Evolutionary conservation across 352 stramenopile genomes (phyloP).

Genomic region (Aphanomyces euteiches): DNA sequence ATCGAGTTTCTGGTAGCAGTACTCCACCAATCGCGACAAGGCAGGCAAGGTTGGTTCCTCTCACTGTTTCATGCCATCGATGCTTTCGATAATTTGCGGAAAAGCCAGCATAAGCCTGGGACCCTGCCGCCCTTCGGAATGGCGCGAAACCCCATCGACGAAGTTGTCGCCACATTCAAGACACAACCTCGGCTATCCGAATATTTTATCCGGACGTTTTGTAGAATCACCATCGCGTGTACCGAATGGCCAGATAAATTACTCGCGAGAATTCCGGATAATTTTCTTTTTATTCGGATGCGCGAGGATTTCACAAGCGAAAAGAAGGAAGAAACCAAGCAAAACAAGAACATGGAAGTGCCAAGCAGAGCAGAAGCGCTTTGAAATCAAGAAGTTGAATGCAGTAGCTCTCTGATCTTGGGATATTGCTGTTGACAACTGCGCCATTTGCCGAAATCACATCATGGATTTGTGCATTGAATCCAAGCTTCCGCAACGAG

Average conservation of each 20-base stretch:
- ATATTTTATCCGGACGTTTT: neutral
- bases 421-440: conserved; percentile 89
- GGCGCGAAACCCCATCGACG: neutral
- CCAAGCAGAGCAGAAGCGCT: conserved; percentile 78
- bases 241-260: conserved; percentile 2
- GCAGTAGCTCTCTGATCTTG: conserved; percentile 98
- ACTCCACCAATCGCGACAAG: neutral
- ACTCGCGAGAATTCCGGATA: neutral
- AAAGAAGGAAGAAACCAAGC: conserved; percentile 28
- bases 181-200: neutral
- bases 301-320: neutral
- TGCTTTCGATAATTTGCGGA: no score
- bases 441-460: conserved; percentile 99
- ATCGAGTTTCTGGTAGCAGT: neutral
- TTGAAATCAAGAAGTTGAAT: conserved; percentile 99
- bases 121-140: no score
- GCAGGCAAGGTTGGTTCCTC: neutral
- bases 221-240: neutral
- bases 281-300: neutral
- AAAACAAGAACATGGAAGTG: neutral
- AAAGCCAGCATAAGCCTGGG: no score
- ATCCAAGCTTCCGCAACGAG: conserved; percentile 87
- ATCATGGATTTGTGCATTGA: conserved; percentile 99
- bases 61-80: no score
- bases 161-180: neutral